phyloP scores from a whole-genome alignment of 2,329 filamentous ascomycete genomes.

The Calonectria hongkongensis region DNA sequence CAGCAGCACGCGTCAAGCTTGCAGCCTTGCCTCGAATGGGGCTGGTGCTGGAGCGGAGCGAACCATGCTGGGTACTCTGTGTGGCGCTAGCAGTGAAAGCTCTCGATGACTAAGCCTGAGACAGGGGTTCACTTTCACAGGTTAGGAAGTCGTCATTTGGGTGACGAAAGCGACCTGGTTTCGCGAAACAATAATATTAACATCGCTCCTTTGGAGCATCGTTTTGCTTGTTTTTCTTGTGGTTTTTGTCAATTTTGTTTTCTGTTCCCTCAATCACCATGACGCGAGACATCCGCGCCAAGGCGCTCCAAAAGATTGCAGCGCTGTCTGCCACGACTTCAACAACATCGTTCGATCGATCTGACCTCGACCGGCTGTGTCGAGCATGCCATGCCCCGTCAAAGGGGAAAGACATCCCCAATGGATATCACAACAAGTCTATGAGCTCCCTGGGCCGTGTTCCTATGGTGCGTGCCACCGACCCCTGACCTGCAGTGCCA shows the following conservation, averaged over 20 bases:
- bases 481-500: constrained; percentile 2
- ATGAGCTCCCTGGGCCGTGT: constrained; percentile 69
- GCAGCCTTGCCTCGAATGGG: constrained; percentile 68
- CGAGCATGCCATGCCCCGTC: constrained; percentile 72
- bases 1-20: constrained; percentile 66
- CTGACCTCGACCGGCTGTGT: constrained; percentile 78
- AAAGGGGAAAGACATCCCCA: constrained; percentile 65
- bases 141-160: constrained; percentile 49
- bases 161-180: constrained; percentile 33
- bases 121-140: constrained; percentile 51
- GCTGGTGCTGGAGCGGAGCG: constrained; percentile 26
- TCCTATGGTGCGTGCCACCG: constrained; percentile 73
- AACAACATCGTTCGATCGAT: constrained; percentile 74
- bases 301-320: constrained; percentile 80
- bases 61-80: constrained; percentile 9
- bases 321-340: constrained; percentile 75
- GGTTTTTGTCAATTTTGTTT: constrained; percentile 28
- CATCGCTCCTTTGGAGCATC: constrained; percentile 39
- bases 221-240: constrained; percentile 19
- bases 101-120: constrained; percentile 63
- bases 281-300: constrained; percentile 75
- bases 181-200: constrained; percentile 45
- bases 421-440: constrained; percentile 67
- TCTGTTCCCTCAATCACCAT: constrained; percentile 57
- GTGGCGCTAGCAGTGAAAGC: constrained; percentile 57